Percentiles rank a stretch among this genome's conserved stretches.
Evolutionary conservation across 2,329 filamentous ascomycete species (phyloP).

Genomic region (Monosporascus sp.): DNA sequence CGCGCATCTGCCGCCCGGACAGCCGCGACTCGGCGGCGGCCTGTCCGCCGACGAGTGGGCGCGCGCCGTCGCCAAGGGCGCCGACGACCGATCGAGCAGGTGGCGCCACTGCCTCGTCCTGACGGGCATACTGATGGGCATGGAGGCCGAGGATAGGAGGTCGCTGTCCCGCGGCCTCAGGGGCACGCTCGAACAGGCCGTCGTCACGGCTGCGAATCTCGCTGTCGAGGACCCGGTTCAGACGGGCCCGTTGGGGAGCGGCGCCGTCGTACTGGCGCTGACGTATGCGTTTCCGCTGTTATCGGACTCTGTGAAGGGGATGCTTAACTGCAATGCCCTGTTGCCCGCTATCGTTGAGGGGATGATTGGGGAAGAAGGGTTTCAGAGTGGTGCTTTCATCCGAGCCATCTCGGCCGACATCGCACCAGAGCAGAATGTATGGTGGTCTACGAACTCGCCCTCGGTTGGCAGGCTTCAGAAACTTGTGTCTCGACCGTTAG

Average conservation of each 20-base stretch:
- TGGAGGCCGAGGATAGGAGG: conserved; percentile 58
- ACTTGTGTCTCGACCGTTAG: conserved; percentile 55
- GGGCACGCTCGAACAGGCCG: conserved; percentile 63
- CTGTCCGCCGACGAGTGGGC: conserved; percentile 49
- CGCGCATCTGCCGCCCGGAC: conserved; percentile 20
- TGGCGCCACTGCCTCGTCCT: conserved; percentile 85
- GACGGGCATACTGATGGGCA: conserved; percentile 71
- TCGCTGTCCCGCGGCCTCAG: conserved; percentile 60
- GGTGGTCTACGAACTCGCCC: conserved; percentile 57
- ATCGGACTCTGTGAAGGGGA: conserved; percentile 50
- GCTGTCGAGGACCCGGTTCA: conserved; percentile 49
- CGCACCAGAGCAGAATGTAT: conserved; percentile 50
- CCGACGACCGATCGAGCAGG: conserved; percentile 54
- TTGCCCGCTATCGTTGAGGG: conserved; percentile 65
- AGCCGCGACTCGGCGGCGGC: conserved; percentile 32
- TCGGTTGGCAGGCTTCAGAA: conserved; percentile 56
- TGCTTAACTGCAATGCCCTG: conserved; percentile 62
- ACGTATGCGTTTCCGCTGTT: conserved; percentile 73
- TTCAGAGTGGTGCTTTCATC: conserved; percentile 72
- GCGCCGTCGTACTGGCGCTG: conserved; percentile 62
- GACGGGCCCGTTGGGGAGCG: conserved; percentile 36
- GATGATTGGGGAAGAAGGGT: conserved; percentile 65
- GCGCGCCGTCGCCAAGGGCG: conserved; percentile 50
- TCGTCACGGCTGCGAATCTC: conserved; percentile 72
- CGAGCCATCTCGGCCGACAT: conserved; percentile 64